These are phyloP conservation scores for Fraxinus xanthoxyloides DNA, from an alignment of 305 asterid genomes.

Conservation along the genomic window DNA sequence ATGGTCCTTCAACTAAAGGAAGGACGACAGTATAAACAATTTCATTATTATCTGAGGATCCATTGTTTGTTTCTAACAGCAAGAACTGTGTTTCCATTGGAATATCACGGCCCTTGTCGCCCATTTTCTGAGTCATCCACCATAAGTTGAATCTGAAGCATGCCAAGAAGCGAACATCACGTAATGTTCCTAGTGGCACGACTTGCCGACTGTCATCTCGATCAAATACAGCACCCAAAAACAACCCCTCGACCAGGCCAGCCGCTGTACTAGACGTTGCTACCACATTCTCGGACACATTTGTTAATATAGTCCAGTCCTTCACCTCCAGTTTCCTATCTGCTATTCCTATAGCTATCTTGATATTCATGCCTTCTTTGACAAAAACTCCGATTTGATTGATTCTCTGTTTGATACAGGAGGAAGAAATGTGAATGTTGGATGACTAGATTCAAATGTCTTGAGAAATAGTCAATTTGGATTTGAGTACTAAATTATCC, in stretches of 20 bases:
- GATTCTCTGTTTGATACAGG: too few relatives aligned
- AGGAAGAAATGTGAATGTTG: too few relatives aligned
- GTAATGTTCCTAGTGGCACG: slow-evolving; percentile 57
- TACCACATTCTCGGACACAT: slow-evolving; percentile 36
- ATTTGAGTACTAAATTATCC: not conserved
- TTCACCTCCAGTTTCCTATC: slow-evolving; percentile 40
- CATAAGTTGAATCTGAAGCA: slow-evolving; percentile 54
- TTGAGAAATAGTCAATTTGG: not conserved
- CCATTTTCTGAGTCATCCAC: slow-evolving; percentile 61
- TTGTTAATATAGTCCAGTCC: slow-evolving; percentile 30
- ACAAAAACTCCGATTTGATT: too few relatives aligned
- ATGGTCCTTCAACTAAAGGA: slow-evolving; percentile 46
- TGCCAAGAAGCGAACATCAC: slow-evolving; percentile 58
- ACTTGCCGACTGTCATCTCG: slow-evolving; percentile 68
- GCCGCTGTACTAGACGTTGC: slow-evolving; percentile 33
- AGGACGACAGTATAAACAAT: slow-evolving; percentile 34
- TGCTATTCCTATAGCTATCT: slow-evolving; percentile 20
- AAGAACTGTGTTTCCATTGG: slow-evolving; percentile 50
- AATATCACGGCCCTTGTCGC: slow-evolving; percentile 38
- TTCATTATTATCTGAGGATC: slow-evolving; percentile 22
- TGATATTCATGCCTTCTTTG: slow-evolving; percentile 34
- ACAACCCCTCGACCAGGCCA: slow-evolving; percentile 58
- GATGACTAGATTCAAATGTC: too few relatives aligned
- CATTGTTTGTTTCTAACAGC: slow-evolving; percentile 33
- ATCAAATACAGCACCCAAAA: slow-evolving; percentile 70